These are phyloP conservation scores for Mycena chlorophos DNA, from an alignment of 768 basidiomycete genomes.

Conservation along the genomic window DNA sequence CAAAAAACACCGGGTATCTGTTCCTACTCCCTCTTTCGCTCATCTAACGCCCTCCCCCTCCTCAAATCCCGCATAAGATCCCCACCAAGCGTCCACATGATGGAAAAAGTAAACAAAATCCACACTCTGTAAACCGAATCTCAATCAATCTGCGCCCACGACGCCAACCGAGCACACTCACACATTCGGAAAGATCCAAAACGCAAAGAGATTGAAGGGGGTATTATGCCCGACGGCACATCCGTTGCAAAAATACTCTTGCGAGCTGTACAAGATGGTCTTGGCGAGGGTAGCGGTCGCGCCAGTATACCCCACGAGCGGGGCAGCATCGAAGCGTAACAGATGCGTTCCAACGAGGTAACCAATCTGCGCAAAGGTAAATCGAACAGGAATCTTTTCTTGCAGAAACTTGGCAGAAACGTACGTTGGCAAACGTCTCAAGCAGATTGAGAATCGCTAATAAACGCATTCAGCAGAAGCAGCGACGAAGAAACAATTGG, in stretches of 20 bases:
- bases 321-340: constrained; percentile 50
- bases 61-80: constrained; percentile 29
- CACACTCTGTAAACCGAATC: constrained; percentile 19
- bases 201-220: constrained; percentile 45
- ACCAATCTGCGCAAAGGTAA: constrained; percentile 30
- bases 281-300: constrained; percentile 74
- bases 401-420: constrained; percentile 3
- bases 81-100: constrained; percentile 36
- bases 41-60: not conserved
- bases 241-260: constrained; percentile 72
- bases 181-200: constrained; percentile 75
- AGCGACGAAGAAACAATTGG: not conserved
- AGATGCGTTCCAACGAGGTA: constrained; percentile 70
- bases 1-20: too few species aligned
- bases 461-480: constrained; percentile 3
- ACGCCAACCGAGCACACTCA: constrained; percentile 32
- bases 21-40: too few species aligned
- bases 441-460: constrained; percentile 72
- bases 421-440: constrained; percentile 66
- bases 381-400: constrained; percentile 6
- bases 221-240: constrained; percentile 68
- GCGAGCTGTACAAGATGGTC: constrained; percentile 68
- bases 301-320: constrained; percentile 70
- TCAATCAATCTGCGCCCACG: not conserved
- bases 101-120: constrained; percentile 28